A percentile compares a stretch with the other conserved stretches of the same genome.
phyloP scores from a whole-genome alignment of 495 filamentous ascomycete genomes.

The Cercophora newfieldiana region DNA sequence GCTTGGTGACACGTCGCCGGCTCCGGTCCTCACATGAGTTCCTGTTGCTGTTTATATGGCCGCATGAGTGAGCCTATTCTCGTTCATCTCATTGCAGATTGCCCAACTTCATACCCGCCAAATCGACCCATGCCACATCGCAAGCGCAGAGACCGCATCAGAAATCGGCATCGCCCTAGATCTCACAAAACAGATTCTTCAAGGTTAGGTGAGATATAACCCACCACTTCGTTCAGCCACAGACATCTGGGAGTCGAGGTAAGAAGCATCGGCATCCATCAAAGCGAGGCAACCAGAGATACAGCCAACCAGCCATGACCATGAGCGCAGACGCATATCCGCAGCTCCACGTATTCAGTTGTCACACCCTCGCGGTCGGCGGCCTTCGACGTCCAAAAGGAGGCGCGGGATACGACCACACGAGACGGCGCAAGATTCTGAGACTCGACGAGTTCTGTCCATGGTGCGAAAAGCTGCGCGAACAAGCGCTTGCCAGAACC shows the following conservation, averaged over 20 bases:
- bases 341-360: neutral
- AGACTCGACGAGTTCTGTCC: neutral
- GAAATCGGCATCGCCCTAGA: neutral
- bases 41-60: neutral
- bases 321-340: neutral
- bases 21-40: neutral
- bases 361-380: neutral
- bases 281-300: neutral
- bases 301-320: neutral
- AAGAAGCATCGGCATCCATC: neutral
- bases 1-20: neutral
- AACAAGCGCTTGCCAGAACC: neutral
- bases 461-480: neutral
- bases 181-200: neutral
- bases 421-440: conserved; percentile 1
- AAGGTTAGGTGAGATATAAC: neutral
- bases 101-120: neutral
- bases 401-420: neutral
- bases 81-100: neutral
- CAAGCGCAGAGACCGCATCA: neutral
- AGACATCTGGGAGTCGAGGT: neutral
- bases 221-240: neutral
- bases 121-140: neutral
- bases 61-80: neutral
- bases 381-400: neutral